These are phyloP conservation scores for Erysimum cheiri DNA, from an alignment of 441 rosid species.

Conservation along the genomic window DNA sequence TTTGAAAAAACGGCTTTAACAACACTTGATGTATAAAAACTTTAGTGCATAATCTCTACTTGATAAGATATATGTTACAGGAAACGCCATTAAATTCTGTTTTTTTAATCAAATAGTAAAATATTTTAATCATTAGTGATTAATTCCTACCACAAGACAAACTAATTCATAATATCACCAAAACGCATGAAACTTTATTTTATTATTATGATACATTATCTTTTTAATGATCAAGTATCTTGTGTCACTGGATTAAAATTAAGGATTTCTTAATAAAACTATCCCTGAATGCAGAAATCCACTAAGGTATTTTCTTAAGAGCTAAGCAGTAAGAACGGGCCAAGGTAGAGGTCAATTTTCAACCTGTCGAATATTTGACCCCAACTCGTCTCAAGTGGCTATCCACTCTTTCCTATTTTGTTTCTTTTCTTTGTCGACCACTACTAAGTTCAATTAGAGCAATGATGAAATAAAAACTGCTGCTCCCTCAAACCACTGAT, in stretches of 20 bases:
- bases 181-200: neutral
- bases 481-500: neutral
- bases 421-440: slow-evolving; percentile 42
- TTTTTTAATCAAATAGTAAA: neutral
- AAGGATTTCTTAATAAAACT: neutral
- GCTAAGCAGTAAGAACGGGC: slow-evolving; percentile 18
- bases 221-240: neutral
- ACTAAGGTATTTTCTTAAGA: slow-evolving; percentile 14
- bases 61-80: neutral
- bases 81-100: neutral
- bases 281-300: neutral
- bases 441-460: neutral
- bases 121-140: neutral
- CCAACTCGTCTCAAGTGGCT: slow-evolving; percentile 35
- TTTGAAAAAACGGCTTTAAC: neutral
- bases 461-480: neutral
- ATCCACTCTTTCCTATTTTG: slow-evolving; percentile 24
- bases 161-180: neutral
- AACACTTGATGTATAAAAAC: neutral
- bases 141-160: neutral
- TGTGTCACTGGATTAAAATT: neutral
- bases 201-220: neutral
- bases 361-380: slow-evolving; percentile 14
- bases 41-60: neutral
- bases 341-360: slow-evolving; percentile 32